Evolutionary conservation across 2,329 filamentous ascomycete species (phyloP).

Genomic region (Ceratocystis huliohia): DNA sequence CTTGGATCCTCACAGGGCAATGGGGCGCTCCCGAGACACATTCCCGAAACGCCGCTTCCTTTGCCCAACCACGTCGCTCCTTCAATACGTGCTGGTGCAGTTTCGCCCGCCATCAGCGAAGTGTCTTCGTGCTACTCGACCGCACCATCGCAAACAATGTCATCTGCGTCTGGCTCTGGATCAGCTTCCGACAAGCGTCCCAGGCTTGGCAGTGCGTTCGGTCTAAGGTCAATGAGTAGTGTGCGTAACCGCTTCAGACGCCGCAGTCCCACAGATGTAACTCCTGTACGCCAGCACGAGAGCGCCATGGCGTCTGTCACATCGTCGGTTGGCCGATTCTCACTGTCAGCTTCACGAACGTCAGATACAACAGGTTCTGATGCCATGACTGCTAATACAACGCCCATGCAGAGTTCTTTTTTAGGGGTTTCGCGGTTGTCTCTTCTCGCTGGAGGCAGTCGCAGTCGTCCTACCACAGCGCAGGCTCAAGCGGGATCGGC

Average conservation of each 20-base stretch:
- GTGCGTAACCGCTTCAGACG: constrained; percentile 20
- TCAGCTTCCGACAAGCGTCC: constrained; percentile 4
- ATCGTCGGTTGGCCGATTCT: constrained; percentile 16
- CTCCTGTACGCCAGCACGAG: constrained; percentile 9
- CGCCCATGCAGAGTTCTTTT: constrained; percentile 17
- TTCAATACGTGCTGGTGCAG: background rate
- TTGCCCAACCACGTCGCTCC: constrained; percentile 2
- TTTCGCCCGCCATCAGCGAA: constrained; percentile 12
- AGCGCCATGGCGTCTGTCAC: constrained; percentile 14
- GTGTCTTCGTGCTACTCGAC: constrained; percentile 14
- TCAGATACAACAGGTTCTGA: background rate
- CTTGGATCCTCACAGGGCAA: background rate
- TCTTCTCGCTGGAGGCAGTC: constrained; percentile 16
- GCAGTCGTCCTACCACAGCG: constrained; percentile 12
- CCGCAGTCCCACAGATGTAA: constrained; percentile 13
- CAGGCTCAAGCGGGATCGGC: constrained; percentile 3
- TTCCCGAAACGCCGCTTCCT: background rate
- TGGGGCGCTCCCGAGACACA: background rate
- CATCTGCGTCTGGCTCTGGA: background rate
- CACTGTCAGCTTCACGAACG: constrained; percentile 8
- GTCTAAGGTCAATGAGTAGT: constrained; percentile 11
- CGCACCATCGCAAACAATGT: constrained; percentile 1
- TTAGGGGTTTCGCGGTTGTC: constrained; percentile 20
- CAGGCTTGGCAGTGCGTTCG: constrained; percentile 8
- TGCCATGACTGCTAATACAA: background rate